Evolutionary conservation across 2,329 filamentous ascomycete genomes (phyloP).

Genomic region (Phyllosticta citribraziliensis): DNA sequence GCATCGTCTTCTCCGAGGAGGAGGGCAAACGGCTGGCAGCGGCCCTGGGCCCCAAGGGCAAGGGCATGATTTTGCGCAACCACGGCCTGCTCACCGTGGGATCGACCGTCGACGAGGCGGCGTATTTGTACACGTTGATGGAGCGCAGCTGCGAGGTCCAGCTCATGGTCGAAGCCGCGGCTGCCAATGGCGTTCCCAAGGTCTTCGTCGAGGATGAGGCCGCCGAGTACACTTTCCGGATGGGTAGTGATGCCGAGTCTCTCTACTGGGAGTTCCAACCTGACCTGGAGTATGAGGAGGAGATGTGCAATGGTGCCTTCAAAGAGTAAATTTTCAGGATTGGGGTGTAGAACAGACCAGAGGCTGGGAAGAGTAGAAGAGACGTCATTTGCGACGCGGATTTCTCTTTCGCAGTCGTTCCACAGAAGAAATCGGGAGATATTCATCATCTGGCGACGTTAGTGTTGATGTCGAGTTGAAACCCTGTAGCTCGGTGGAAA

Average conservation of each 20-base stretch:
- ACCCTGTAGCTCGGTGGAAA: background rate
- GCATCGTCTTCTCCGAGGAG: slow-evolving; percentile 51
- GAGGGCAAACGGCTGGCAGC: slow-evolving; percentile 56
- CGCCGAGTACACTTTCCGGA: slow-evolving; percentile 44
- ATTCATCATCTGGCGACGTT: too few species aligned
- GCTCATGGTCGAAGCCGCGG: slow-evolving; percentile 57
- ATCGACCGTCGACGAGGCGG: slow-evolving; percentile 62
- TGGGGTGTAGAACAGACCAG: background rate
- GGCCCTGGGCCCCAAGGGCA: slow-evolving; percentile 52
- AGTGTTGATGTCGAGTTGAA: background rate
- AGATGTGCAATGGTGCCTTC: slow-evolving; percentile 11
- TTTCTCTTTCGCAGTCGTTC: too few species aligned
- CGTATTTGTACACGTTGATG: slow-evolving; percentile 58
- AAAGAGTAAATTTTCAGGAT: background rate
- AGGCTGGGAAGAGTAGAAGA: background rate
- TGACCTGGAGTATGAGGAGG: slow-evolving; percentile 31
- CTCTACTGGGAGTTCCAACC: slow-evolving; percentile 45
- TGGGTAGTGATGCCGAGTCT: slow-evolving; percentile 37
- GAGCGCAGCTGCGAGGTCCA: slow-evolving; percentile 62
- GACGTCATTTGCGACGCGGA: too few species aligned
- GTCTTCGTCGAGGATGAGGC: slow-evolving; percentile 46
- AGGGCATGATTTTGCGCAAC: slow-evolving; percentile 57
- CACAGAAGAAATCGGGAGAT: too few species aligned
- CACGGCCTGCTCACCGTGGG: slow-evolving; percentile 66
- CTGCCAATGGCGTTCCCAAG: slow-evolving; percentile 40